Evolutionary conservation across 1,284 basidiomycete genomes (phyloP).

Genomic region (Marasmius sp.): DNA sequence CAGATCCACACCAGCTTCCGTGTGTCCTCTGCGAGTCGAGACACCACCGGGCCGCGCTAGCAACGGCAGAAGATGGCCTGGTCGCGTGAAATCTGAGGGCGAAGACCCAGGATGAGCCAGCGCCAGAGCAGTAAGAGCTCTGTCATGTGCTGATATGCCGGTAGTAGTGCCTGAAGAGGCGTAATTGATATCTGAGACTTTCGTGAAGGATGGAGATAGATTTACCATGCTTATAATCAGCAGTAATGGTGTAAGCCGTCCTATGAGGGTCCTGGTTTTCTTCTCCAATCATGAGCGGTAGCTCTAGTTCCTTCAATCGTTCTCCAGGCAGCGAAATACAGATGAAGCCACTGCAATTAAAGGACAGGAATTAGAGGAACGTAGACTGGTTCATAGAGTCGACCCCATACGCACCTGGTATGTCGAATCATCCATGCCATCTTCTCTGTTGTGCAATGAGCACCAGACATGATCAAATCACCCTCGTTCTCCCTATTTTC

Average conservation of each 20-base stretch:
- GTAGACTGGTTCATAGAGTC: neutral
- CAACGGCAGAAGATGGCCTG: slow-evolving; percentile 94
- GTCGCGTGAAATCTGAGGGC: slow-evolving; percentile 84
- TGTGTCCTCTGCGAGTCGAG: slow-evolving; percentile 87
- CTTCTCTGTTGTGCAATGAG: slow-evolving; percentile 85
- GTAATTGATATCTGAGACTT: neutral
- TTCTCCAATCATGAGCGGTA: slow-evolving; percentile 91
- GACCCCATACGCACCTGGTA: slow-evolving; percentile 67
- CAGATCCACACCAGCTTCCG: slow-evolving; percentile 89
- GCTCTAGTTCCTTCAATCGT: slow-evolving; percentile 77
- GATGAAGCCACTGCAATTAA: slow-evolving; percentile 81
- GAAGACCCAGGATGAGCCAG: slow-evolving; percentile 64
- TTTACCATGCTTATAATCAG: slow-evolving; percentile 88
- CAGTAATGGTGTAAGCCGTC: slow-evolving; percentile 97
- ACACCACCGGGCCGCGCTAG: slow-evolving; percentile 87
- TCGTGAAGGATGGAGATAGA: slow-evolving; percentile 9
- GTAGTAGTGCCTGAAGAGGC: slow-evolving; percentile 77
- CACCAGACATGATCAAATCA: slow-evolving; percentile 86
- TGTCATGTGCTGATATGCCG: slow-evolving; percentile 96
- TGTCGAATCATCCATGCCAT: slow-evolving; percentile 99
- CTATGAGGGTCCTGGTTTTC: slow-evolving; percentile 89
- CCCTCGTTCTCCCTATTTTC: slow-evolving; percentile 94
- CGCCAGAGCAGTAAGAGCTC: slow-evolving; percentile 83
- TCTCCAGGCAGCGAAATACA: slow-evolving; percentile 84
- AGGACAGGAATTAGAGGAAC: slow-evolving; percentile 4